Evolutionary conservation across 345 rosid species (phyloP), one percentile per base, ranked within the genome.

Genomic region (Rhizophora apiculata): DNA sequence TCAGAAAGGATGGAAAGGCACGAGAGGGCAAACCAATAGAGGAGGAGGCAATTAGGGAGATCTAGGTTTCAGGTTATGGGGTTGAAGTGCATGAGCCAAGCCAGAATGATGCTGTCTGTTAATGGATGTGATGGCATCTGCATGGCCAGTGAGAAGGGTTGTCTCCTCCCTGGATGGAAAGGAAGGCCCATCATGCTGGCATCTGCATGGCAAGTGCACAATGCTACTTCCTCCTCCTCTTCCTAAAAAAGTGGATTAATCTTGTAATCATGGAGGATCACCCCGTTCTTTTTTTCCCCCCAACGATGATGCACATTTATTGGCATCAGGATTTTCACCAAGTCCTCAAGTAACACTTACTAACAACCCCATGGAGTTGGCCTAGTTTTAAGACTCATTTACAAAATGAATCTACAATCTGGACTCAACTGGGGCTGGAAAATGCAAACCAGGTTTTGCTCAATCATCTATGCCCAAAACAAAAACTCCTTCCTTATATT

Each of bases 21-120:
- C 24, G 90, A 88, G 69, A 80, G 88, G 68, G 93, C 86, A 9
- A 87, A 84, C 48, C 93, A 83, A 43, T 86, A 90, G 93, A 56
- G 93, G 93, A 56, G 93, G 60, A 81, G 90, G 67, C 90, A 86
- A 57, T 54, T 88, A n/a, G 88, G 90, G 26, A 68, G 93, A 77
- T 88, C 88, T 0, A 88, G 90, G 56, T 86, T 82, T 74, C 90
- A 84, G 72, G 85, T 71, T 6, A 62, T 76, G 77, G 82, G 78
- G 32, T 68, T 84, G 70, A 84, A 82, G 76, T 78, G 87, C 65
- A 61, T 81, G 80, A 80, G 86, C 69, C 88, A 83, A 65, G 88
- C 81, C 3, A 84, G 80, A 77, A 80, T 84, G 85, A 81, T 86
- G 88, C 56, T 86, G 37, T 84, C 88, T 26, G 82, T 81, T 32